Evolutionary conservation across 2,329 filamentous ascomycete genomes (phyloP).

Genomic region (Xylariaceae sp.): DNA sequence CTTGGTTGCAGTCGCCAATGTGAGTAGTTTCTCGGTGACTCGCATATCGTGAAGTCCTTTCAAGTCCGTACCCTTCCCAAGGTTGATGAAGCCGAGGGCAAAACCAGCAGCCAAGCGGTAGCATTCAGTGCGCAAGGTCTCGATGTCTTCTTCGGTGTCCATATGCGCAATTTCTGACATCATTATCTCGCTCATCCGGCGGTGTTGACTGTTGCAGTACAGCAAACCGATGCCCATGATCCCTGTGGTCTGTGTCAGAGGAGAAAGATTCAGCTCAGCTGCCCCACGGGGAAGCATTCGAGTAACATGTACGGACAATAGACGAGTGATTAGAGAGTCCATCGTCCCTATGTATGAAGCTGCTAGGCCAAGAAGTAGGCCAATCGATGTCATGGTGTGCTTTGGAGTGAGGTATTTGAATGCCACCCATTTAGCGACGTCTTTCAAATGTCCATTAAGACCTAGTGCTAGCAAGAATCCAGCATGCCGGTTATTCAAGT

Average conservation of each 20-base stretch:
- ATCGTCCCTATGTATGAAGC: conserved; percentile 95
- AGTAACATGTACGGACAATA: conserved; percentile 93
- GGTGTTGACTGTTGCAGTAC: conserved; percentile 92
- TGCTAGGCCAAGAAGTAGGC: conserved; percentile 84
- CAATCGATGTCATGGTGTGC: conserved; percentile 98
- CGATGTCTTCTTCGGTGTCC: conserved; percentile 75
- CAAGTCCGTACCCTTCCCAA: conserved; percentile 84
- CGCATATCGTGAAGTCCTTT: conserved; percentile 91
- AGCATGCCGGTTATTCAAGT: conserved; percentile 93
- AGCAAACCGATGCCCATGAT: conserved; percentile 95
- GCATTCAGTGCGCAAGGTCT: conserved; percentile 86
- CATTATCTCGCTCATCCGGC: conserved; percentile 98
- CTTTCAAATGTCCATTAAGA: conserved; percentile 90
- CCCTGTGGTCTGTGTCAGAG: conserved; percentile 89
- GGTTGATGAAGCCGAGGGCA: conserved; percentile 87
- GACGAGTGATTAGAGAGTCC: conserved; percentile 89
- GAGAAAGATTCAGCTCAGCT: conserved; percentile 89
- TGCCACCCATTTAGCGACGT: conserved; percentile 93
- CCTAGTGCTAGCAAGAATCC: conserved; percentile 88
- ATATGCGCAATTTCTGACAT: conserved; percentile 92
- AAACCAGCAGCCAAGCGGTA: conserved; percentile 94
- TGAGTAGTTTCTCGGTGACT: conserved; percentile 80
- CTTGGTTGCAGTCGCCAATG: conserved; percentile 82
- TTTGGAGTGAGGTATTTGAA: conserved; percentile 99
- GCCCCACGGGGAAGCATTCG: conserved; percentile 89